These are phyloP conservation scores for Trichosanthes cucumerina DNA, from an alignment of 306 rosid species.

Conservation along the genomic window DNA sequence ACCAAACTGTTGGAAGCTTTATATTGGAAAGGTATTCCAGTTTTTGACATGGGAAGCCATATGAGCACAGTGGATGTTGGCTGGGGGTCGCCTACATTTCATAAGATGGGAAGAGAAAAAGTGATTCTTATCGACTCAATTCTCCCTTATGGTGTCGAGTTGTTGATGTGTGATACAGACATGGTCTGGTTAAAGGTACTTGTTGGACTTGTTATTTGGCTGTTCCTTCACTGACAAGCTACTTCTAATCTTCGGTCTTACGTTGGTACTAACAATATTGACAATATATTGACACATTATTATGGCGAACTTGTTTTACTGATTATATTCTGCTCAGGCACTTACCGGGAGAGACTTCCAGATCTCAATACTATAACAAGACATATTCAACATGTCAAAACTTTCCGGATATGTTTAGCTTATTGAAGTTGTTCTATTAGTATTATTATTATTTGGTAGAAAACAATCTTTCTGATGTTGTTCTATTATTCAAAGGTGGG, in stretches of 20 bases:
- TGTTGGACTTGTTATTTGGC: background rate
- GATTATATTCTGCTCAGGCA: background rate
- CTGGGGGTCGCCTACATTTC: conserved; percentile 96
- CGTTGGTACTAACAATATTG: background rate
- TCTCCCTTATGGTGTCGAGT: conserved; percentile 72
- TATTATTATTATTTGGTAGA: background rate
- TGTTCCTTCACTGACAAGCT: background rate
- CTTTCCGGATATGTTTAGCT: background rate
- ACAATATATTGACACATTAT: background rate
- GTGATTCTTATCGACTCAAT: conserved; percentile 74
- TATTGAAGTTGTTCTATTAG: background rate
- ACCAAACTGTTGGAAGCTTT: conserved; percentile 81
- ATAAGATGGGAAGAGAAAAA: conserved; percentile 97
- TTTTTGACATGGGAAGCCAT: conserved; percentile 96
- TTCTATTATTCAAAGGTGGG: background rate
- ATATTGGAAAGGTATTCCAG: conserved; percentile 89
- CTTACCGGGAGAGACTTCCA: background rate
- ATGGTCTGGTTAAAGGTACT: conserved; percentile 98
- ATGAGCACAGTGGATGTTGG: conserved; percentile 96
- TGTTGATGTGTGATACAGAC: conserved; percentile 98
- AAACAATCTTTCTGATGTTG: background rate
- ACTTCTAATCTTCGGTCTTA: background rate
- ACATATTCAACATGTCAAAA: background rate
- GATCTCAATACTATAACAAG: background rate
- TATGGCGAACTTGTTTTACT: background rate